These are phyloP conservation scores for Neobulgaria alba DNA, from an alignment of 2,329 filamentous ascomycete genomes.

Conservation along the genomic window DNA sequence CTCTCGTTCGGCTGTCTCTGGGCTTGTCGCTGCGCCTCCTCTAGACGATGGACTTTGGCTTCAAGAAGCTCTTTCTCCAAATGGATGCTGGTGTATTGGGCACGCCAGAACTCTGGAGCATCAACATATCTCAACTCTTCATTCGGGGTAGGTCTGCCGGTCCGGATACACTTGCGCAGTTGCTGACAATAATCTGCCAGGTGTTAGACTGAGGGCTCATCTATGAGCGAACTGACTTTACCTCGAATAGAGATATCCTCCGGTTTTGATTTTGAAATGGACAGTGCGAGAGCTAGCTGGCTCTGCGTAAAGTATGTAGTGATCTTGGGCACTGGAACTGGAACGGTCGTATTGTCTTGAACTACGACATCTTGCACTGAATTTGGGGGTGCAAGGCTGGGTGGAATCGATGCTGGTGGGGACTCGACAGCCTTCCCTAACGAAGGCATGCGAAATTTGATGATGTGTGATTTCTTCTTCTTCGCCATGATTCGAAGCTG, in stretches of 20 bases:
- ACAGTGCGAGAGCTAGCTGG: constrained; percentile 21
- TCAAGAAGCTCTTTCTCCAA: constrained; percentile 19
- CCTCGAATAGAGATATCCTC: constrained; percentile 14
- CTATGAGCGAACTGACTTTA: constrained; percentile 3
- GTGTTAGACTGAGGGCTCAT: constrained; percentile 3
- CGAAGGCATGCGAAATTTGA: too few species aligned
- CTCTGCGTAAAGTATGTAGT: constrained; percentile 13
- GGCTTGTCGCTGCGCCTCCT: constrained; percentile 8
- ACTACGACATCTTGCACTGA: too few species aligned
- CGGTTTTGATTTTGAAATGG: constrained; percentile 18
- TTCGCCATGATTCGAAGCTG: too few species aligned
- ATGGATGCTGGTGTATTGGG: constrained; percentile 17
- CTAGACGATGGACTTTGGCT: constrained; percentile 14
- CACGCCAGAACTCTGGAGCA: constrained; percentile 23
- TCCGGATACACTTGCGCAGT: constrained; percentile 14
- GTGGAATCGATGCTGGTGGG: too few species aligned
- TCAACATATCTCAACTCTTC: constrained; percentile 20
- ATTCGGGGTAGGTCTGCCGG: constrained; percentile 1
- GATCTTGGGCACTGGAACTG: constrained; percentile 3
- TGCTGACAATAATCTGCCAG: constrained; percentile 20
- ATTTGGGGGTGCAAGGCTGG: too few species aligned
- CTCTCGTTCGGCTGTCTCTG: too few species aligned
- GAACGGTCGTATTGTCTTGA: too few species aligned
- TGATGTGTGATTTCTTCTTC: too few species aligned
- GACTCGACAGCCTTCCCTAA: too few species aligned